Conservation (phyloP, 148 eudicot genomes). For the Cornus controversa region DNA sequence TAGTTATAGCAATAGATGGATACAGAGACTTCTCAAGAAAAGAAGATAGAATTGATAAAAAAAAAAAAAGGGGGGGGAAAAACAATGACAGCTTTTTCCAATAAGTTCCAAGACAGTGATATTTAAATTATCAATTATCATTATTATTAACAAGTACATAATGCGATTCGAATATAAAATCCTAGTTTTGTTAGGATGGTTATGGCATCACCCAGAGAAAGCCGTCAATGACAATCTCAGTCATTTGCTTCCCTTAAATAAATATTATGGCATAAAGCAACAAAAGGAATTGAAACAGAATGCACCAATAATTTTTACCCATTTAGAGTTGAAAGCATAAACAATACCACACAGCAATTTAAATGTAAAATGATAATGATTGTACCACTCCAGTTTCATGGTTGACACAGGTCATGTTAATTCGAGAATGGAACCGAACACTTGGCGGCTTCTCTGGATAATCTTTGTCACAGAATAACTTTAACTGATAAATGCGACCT, state of each 20-base stretch:
- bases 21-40: too few species aligned
- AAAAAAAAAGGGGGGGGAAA: neutral
- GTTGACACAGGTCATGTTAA: constrained; percentile 30
- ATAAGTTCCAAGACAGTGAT: neutral
- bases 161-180: neutral
- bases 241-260: neutral
- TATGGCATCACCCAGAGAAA: neutral
- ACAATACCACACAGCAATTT: neutral
- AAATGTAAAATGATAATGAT: neutral
- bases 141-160: neutral
- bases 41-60: too few species aligned
- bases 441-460: constrained; percentile 59
- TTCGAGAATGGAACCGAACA: constrained; percentile 53
- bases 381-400: constrained; percentile 33
- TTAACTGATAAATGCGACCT: constrained; percentile 58
- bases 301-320: neutral
- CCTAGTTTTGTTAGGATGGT: neutral
- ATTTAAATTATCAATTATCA: neutral
- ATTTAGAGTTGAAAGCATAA: neutral
- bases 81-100: neutral
- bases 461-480: constrained; percentile 59
- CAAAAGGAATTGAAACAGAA: neutral
- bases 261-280: neutral
- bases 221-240: neutral
- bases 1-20: too few species aligned